phyloP scores from a whole-genome alignment of 179 eudicot species.

The Beta lomatogona region DNA sequence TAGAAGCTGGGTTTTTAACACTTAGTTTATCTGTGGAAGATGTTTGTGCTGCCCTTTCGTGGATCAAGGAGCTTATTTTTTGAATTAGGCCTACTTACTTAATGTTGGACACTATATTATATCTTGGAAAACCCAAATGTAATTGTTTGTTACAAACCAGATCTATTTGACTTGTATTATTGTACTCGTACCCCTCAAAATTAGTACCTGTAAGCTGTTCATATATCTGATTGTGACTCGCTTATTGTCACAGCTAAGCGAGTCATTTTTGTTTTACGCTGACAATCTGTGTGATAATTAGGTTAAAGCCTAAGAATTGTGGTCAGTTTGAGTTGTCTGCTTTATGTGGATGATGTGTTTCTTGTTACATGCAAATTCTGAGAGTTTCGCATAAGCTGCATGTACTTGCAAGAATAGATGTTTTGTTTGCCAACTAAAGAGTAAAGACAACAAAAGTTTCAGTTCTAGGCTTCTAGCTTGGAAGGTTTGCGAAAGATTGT shows the following conservation, averaged over 20 bases:
- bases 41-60: not conserved
- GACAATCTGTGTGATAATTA: no score
- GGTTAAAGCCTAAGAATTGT: not conserved
- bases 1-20: not conserved
- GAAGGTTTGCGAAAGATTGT: no score
- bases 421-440: no score
- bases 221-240: not conserved
- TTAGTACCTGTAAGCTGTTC: conserved; percentile 7
- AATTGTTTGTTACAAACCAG: conserved; percentile 14
- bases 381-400: not conserved
- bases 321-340: not conserved
- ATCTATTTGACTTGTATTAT: conserved; percentile 10
- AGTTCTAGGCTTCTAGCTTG: no score
- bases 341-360: no score
- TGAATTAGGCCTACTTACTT: not conserved
- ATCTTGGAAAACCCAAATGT: conserved; percentile 9
- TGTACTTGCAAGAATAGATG: not conserved
- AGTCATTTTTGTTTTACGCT: no score
- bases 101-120: conserved; percentile 8
- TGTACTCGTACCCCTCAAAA: not conserved
- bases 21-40: not conserved
- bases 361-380: no score
- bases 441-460: no score
- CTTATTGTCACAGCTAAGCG: not conserved
- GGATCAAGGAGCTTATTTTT: conserved; percentile 13